Evolutionary conservation across 345 rosid species (phyloP).

Genomic region (Salix caprea): DNA sequence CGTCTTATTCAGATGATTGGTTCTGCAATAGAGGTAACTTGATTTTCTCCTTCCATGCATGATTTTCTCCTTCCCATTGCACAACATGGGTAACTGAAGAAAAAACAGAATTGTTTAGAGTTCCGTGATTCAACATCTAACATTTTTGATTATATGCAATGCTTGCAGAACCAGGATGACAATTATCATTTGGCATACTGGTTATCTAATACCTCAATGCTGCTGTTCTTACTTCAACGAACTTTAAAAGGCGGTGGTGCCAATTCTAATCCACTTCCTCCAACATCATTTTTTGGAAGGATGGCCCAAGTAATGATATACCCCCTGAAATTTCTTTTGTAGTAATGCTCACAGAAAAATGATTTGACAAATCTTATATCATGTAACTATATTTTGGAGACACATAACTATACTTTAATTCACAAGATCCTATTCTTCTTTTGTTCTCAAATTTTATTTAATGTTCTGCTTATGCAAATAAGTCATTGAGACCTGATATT

Average conservation of each 20-base stretch:
- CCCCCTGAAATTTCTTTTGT: neutral
- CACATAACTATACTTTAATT: neutral
- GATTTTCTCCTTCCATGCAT: constrained; percentile 4
- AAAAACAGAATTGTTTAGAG: neutral
- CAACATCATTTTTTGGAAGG: constrained; percentile 87
- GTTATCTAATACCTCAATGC: constrained; percentile 79
- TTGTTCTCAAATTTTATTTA: neutral
- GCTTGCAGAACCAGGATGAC: constrained; percentile 67
- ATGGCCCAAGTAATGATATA: constrained; percentile 43
- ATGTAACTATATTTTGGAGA: neutral
- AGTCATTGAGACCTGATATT: neutral
- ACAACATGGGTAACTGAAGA: neutral
- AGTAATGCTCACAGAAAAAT: neutral
- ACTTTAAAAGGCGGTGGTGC: constrained; percentile 33
- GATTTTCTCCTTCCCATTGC: neutral
- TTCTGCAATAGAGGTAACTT: constrained; percentile 84
- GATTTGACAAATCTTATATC: neutral
- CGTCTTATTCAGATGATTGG: constrained; percentile 94
- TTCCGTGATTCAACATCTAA: neutral
- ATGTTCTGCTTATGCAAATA: neutral
- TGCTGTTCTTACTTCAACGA: constrained; percentile 16
- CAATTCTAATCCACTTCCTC: constrained; percentile 60
- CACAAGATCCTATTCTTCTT: neutral
- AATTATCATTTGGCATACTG: constrained; percentile 93
- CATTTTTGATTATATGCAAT: constrained; percentile 5